A percentile compares a stretch with the other conserved stretches of the same genome.
Conservation (phyloP, 2,329 filamentous ascomycete genomes). For the Parastagonospora nodorum region DNA sequence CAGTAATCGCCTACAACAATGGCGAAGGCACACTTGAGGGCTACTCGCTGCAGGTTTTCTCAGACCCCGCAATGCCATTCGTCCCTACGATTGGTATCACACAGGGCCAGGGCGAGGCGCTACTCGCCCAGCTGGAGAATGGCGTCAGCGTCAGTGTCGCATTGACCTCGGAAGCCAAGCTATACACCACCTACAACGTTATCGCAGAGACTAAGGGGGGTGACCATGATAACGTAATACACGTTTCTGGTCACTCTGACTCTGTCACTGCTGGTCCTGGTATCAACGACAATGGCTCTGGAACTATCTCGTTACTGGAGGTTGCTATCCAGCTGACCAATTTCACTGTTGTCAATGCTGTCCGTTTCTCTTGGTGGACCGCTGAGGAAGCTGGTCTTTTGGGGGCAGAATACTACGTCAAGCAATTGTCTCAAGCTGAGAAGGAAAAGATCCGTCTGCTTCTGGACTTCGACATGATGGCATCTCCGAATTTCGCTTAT, state of each 20-base stretch:
- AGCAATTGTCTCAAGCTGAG: slow-evolving; percentile 28
- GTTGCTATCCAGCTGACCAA: slow-evolving; percentile 45
- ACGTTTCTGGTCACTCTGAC: slow-evolving; percentile 47
- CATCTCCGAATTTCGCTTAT: slow-evolving; percentile 43
- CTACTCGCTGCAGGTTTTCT: slow-evolving; percentile 47
- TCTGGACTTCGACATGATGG: slow-evolving; percentile 52
- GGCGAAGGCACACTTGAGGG: slow-evolving; percentile 60
- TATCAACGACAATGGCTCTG: slow-evolving; percentile 50
- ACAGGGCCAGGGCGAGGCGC: slow-evolving; percentile 61
- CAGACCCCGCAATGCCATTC: slow-evolving; percentile 63
- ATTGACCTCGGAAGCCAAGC: slow-evolving; percentile 30
- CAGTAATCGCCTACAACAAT: slow-evolving; percentile 74
- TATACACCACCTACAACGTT: slow-evolving; percentile 48
- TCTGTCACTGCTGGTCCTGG: slow-evolving; percentile 45
- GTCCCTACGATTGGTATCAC: slow-evolving; percentile 71
- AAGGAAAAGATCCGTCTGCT: slow-evolving; percentile 44
- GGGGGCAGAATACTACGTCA: slow-evolving; percentile 43
- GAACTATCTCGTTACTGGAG: slow-evolving; percentile 44
- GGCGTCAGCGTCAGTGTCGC: slow-evolving; percentile 35
- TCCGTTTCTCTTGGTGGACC: slow-evolving; percentile 48
- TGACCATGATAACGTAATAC: slow-evolving; percentile 41
- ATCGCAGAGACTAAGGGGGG: slow-evolving; percentile 45
- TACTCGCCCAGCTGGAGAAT: slow-evolving; percentile 59
- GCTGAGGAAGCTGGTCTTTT: slow-evolving; percentile 47
- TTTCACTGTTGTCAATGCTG: slow-evolving; percentile 46